Base-by-base conservation (phyloP, 345 rosid species). In the Hibiscus mutabilis region DNA sequence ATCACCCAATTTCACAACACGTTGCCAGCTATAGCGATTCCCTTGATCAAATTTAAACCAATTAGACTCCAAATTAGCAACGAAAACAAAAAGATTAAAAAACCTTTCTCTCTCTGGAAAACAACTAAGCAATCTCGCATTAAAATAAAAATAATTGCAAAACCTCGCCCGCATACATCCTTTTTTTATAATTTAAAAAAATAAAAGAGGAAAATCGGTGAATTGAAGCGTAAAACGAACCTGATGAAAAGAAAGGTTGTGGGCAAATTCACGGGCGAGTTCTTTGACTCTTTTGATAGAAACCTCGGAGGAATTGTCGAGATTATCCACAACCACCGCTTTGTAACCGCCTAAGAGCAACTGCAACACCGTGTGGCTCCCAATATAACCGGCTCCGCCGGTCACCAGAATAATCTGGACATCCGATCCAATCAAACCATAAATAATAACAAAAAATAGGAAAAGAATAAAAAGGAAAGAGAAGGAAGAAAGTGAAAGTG, bases 311-410 rank as follows among this genome's bases (percentile, higher is more conserved):
- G 98, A 75, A 77, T 95, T 92, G 60, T 92, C 92, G 46, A 95
- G 93, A 74, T 87, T 95, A 75, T 95, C 99, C 5, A 95, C 79
- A 13, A 90, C 96, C 9, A 88, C 94, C 71, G 81, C 73, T 16
- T 42, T 76, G 81, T 84, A 88, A 7, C 98, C 96, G 25, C 83
- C 87, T 57, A 81, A 75, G 7, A 95, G 89, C 66, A 95, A 84
- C 82, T 95, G 98, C 57, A 95, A 91, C 64, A 92, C 99, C 4
- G 98, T 88, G 86, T 95, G 99, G 74, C 91, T 92, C 13, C 99
- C 99, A 65, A 92, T 92, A 82, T 90, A 95, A 59, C 99, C 99
- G 76, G 99, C 97, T 53, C 99, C 99, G 13, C 99, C 99, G 70
- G 96, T 90, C 21, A 95, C 98, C 65, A 95, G 79, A 66, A 95